phyloP scores from a whole-genome alignment of 805 yeast genomes.

The Suhomyces emberorum region DNA sequence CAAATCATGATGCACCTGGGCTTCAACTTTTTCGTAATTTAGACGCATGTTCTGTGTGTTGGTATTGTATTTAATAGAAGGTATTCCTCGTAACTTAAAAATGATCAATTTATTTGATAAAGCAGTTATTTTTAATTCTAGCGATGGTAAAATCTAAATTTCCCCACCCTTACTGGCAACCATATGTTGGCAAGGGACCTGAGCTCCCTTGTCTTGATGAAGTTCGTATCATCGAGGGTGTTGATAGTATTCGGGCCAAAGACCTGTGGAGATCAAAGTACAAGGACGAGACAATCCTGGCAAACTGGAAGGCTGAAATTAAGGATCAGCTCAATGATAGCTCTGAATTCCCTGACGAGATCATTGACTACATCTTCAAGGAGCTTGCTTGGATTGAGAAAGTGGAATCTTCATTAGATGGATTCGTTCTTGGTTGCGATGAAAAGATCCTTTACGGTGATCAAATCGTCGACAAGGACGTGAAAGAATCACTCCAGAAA shows the following conservation, averaged over 20 bases:
- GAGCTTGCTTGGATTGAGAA: conserved; percentile 15
- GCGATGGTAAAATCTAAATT: no score
- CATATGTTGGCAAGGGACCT: neutral
- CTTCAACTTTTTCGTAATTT: no score
- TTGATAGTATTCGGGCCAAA: conserved; percentile 1
- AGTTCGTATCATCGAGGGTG: conserved; percentile 1
- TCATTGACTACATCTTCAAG: conserved; percentile 11
- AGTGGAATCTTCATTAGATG: conserved; percentile 7
- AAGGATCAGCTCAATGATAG: conserved; percentile 2
- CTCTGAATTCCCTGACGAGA: conserved; percentile 8
- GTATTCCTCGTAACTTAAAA: no score
- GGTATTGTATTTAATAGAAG: no score
- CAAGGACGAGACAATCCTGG: conserved; percentile 17
- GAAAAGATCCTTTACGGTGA: conserved; percentile 7
- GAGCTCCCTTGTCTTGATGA: neutral
- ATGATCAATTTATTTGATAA: no score
- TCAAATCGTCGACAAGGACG: neutral
- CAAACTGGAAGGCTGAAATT: conserved; percentile 26
- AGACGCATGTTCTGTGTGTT: no score
- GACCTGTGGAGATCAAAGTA: conserved; percentile 24
- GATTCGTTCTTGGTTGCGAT: conserved; percentile 7
- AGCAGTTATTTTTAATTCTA: no score
- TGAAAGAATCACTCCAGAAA: neutral
- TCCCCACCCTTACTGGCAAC: neutral
- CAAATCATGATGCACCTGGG: no score